These are phyloP conservation scores for Persicaria tinctoria DNA, from an alignment of 148 eudicot genomes.

Conservation along the genomic window DNA sequence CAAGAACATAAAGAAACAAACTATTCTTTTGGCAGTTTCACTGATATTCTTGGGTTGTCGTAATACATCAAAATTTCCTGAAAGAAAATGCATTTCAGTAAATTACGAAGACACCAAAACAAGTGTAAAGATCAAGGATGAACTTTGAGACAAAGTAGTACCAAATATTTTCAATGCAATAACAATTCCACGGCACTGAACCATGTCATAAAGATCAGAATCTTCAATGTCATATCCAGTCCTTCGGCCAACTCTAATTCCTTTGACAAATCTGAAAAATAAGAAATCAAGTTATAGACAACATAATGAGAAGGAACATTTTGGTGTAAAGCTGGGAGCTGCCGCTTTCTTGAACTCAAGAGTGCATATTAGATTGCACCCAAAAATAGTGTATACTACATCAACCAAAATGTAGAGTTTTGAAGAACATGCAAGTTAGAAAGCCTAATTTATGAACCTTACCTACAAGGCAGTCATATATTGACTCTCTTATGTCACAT, in stretches of 20 bases:
- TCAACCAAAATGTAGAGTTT: neutral
- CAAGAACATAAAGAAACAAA: slow-evolving; percentile 89
- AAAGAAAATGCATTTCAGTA: no score
- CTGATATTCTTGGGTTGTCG: slow-evolving; percentile 83
- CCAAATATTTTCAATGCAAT: no score
- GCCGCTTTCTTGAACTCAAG: neutral
- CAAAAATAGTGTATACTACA: neutral
- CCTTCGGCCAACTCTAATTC: no score
- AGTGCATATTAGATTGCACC: neutral
- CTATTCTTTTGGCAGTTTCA: slow-evolving; percentile 59
- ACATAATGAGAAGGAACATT: neutral
- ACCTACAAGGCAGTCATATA: slow-evolving; percentile 92
- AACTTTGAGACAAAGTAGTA: no score
- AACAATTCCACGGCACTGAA: no score
- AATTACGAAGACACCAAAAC: no score
- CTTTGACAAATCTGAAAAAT: no score
- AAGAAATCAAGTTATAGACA: neutral
- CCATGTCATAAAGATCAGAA: no score
- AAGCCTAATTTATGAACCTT: slow-evolving; percentile 19
- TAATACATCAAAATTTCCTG: slow-evolving; percentile 59
- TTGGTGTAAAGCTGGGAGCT: neutral
- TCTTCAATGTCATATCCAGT: no score
- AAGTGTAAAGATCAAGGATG: no score
- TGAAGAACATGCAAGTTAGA: neutral
- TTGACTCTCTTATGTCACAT: slow-evolving; percentile 74